These are phyloP conservation scores for Teratosphaeria pseudoeucalypti DNA, from an alignment of 2,329 filamentous ascomycete genomes.

Conservation along the genomic window DNA sequence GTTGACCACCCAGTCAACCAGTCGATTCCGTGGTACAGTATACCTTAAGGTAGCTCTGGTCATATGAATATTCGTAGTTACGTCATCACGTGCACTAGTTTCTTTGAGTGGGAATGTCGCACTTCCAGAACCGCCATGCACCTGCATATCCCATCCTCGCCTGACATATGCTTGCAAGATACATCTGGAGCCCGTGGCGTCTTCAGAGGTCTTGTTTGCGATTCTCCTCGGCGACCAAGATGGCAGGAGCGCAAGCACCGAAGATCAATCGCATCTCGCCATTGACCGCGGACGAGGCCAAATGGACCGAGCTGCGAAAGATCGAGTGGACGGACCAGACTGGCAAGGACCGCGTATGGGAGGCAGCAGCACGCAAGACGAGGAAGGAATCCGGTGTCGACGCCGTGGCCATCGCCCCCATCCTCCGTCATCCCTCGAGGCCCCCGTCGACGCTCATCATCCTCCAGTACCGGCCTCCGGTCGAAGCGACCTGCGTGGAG, in stretches of 20 bases:
- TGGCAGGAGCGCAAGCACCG: constrained; percentile 18
- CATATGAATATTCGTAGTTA: neutral
- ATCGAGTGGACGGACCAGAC: constrained; percentile 40
- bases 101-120: neutral
- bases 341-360: constrained; percentile 39
- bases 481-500: constrained; percentile 49
- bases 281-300: constrained; percentile 42
- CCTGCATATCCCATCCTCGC: neutral
- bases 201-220: neutral
- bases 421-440: constrained; percentile 38
- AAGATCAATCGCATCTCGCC: constrained; percentile 38
- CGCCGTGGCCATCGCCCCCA: constrained; percentile 48
- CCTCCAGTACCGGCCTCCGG: constrained; percentile 49
- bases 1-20: neutral
- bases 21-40: neutral
- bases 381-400: constrained; percentile 47
- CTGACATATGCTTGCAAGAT: neutral
- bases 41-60: too few relatives aligned
- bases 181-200: neutral
- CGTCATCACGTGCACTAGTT: neutral
- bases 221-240: constrained; percentile 11
- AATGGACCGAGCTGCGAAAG: constrained; percentile 48
- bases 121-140: neutral
- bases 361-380: constrained; percentile 41
- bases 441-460: constrained; percentile 45